Evolutionary conservation across 169 alveolate species (phyloP).

Genomic region (Miamiensis avidus): DNA sequence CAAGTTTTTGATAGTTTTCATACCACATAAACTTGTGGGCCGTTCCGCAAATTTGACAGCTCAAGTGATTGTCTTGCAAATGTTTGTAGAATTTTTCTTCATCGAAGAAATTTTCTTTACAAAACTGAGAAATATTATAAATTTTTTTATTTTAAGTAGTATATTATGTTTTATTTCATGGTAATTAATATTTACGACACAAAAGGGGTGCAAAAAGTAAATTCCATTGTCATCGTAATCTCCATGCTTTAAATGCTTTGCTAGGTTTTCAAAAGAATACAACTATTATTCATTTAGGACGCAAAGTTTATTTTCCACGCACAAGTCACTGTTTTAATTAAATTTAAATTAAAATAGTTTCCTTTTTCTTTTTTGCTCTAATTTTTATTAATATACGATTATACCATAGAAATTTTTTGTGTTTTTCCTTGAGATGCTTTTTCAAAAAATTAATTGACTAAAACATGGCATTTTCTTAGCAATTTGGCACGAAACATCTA

Average conservation of each 20-base stretch:
- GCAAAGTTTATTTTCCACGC: conserved; percentile 33
- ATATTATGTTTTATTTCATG: not conserved
- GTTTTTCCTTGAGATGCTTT: conserved; percentile 27
- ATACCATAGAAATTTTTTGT: conserved; percentile 20
- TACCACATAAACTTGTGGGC: conserved; percentile 14
- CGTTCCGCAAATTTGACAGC: conserved; percentile 28
- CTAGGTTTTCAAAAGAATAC: conserved; percentile 8
- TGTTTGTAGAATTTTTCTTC: conserved; percentile 42
- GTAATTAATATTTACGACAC: conserved; percentile 7
- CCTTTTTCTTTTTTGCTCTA: too few relatives aligned
- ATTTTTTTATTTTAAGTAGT: too few relatives aligned
- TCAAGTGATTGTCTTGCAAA: conserved; percentile 26
- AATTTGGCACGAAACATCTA: not conserved
- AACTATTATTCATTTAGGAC: conserved; percentile 22
- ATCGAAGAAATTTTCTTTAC: conserved; percentile 39
- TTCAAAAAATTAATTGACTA: conserved; percentile 5
- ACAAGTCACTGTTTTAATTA: conserved; percentile 29
- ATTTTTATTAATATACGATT: not conserved
- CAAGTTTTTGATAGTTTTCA: conserved; percentile 23
- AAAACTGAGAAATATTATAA: not conserved
- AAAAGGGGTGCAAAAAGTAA: conserved; percentile 37
- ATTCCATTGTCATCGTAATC: conserved; percentile 47
- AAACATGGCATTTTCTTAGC: conserved; percentile 19
- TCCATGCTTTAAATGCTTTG: conserved; percentile 33
- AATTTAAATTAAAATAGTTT: not conserved